phyloP scores from a whole-genome alignment of 768 basidiomycete genomes.

The Mycena floridula region DNA sequence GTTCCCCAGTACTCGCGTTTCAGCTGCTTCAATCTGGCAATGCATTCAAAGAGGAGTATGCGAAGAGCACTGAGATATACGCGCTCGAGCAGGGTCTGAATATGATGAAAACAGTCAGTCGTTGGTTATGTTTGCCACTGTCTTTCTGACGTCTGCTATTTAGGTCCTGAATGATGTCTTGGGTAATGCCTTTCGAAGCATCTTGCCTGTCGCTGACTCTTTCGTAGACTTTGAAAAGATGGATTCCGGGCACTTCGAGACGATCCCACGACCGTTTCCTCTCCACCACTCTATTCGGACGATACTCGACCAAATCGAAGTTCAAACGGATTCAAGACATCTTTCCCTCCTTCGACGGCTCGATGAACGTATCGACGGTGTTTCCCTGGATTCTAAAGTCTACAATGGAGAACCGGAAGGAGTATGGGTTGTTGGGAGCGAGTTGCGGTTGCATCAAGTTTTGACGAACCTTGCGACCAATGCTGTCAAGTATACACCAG shows the following conservation, averaged over 20 bases:
- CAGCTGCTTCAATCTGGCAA: not conserved
- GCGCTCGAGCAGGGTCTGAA: slow-evolving; percentile 1
- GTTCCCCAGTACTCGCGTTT: not conserved
- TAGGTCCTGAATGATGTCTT: slow-evolving; percentile 16
- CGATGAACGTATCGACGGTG: slow-evolving; percentile 30
- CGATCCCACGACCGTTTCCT: slow-evolving; percentile 30
- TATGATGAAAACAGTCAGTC: not conserved
- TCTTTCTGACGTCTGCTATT: not conserved
- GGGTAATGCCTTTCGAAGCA: slow-evolving; percentile 23
- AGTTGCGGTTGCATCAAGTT: slow-evolving; percentile 32
- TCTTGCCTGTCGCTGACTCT: not conserved
- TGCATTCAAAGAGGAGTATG: not conserved
- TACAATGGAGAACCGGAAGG: not conserved
- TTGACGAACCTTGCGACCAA: slow-evolving; percentile 33
- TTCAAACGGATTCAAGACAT: slow-evolving; percentile 14
- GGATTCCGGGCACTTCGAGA: slow-evolving; percentile 29
- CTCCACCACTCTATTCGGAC: slow-evolving; percentile 20
- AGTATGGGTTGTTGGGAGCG: slow-evolving; percentile 32
- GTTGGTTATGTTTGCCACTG: not conserved
- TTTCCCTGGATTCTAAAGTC: not conserved
- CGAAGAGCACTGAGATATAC: not conserved
- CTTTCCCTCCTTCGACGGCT: slow-evolving; percentile 26
- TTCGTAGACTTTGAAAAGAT: slow-evolving; percentile 16
- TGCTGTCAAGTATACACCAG: slow-evolving; percentile 26
- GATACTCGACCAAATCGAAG: slow-evolving; percentile 17